Evolutionary conservation across 768 basidiomycete species (phyloP), one percentile per base, ranked within the genome.

Genomic region (Botryobasidium botryosum): DNA sequence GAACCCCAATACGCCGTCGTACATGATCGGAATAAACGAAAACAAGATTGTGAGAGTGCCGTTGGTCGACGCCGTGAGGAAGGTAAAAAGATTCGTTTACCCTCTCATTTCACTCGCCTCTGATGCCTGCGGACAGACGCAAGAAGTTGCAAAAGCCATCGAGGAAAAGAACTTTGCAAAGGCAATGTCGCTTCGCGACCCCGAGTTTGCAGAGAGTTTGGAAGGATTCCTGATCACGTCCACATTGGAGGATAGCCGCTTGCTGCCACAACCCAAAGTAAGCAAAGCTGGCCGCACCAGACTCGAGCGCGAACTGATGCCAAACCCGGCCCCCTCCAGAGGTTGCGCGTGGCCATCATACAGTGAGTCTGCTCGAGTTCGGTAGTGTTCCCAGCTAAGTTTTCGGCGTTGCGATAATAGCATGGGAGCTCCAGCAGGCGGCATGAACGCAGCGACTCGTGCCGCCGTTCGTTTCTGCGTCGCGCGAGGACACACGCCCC

Each of bases 371-470:
- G n/a, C 25, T 18, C 18, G n/a, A 38, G 4, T 38, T 37, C 10
- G 45, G 20, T 21, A 10, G 2, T n/a, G 35, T 35, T 28, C 35
- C 29, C 25, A 55, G 37, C 55, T 35, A 25, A 45, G 3, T 28
- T 46, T 45, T 43, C 24, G 8, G 15, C 3, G 15, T 27, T 35
- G 29, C n/a, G n/a, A n/a, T n/a, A n/a, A n/a, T 52, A 92, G 90
- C 56, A 78, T 90, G 56, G 92, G 94, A 41, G 94, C 94, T 1
- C 92, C 94, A 4, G 94, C 94, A 2, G 92, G 92, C 37, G 94
- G 94, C 6, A 96, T 97, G 87, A 97, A 97, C 58, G 91, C 94
- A 2, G 94, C 92, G 0, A 94, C 88, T 1, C 82, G 92, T 33
- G 80, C 90, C 23, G 88, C 86, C 5, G 88, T 84, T 18, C 79